Conservation (phyloP, 2,329 filamentous ascomycete genomes). For the Alternaria sp. region DNA sequence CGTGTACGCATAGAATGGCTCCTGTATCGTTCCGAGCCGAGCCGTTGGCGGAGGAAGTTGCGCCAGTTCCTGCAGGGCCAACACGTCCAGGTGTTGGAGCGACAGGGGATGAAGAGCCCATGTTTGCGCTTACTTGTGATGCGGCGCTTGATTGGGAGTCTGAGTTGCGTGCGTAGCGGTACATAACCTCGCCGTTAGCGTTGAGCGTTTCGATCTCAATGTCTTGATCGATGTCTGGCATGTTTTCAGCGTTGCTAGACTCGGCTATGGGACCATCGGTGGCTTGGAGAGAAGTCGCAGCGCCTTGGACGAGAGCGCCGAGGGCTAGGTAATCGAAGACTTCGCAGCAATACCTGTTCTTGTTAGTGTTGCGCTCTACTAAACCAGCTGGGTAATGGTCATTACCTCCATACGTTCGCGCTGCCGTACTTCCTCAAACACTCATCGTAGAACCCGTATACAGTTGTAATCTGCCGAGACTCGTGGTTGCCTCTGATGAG, state of each 20-base stretch:
- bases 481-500: constrained; percentile 96
- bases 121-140: constrained; percentile 42
- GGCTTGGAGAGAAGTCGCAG: constrained; percentile 71
- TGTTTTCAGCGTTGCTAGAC: constrained; percentile 59
- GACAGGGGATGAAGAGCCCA: constrained; percentile 47
- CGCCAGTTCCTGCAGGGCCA: constrained; percentile 81
- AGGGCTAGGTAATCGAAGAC: constrained; percentile 97
- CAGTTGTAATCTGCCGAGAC: constrained; percentile 94
- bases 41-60: constrained; percentile 72
- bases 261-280: constrained; percentile 64
- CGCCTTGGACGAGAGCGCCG: constrained; percentile 89
- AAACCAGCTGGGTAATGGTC: too few species aligned
- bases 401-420: constrained; percentile 83
- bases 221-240: constrained; percentile 70
- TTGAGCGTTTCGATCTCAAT: constrained; percentile 95
- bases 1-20: constrained; percentile 94
- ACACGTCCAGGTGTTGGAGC: constrained; percentile 61
- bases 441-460: constrained; percentile 98
- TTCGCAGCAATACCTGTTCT: constrained; percentile 79
- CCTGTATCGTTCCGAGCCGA: constrained; percentile 61
- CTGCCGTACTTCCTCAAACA: constrained; percentile 95
- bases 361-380: constrained; percentile 2
- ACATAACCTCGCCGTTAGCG: constrained; percentile 80
- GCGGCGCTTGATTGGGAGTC: constrained; percentile 50
- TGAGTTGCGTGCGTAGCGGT: constrained; percentile 67